These are phyloP conservation scores for Aureobasidium sp. DNA, from an alignment of 2,329 filamentous ascomycete species.

Conservation along the genomic window DNA sequence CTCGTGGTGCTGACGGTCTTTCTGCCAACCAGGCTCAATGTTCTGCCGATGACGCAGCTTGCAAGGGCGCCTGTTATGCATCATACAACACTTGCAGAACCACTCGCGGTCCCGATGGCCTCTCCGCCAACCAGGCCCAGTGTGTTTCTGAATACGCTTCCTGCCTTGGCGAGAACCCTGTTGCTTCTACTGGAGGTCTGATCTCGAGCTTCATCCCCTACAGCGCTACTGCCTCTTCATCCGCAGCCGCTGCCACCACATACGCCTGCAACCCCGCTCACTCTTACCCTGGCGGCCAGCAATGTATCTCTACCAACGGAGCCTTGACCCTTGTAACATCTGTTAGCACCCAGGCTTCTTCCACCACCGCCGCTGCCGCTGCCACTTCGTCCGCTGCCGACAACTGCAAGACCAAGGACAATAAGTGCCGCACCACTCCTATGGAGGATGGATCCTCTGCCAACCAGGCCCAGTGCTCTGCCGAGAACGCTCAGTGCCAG, in stretches of 20 bases:
- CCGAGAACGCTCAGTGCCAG: not conserved
- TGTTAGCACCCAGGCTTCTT: not conserved
- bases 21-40: slow-evolving; percentile 1
- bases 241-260: not conserved
- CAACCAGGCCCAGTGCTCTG: not conserved
- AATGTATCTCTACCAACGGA: not conserved
- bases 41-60: not conserved
- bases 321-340: not conserved
- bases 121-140: not conserved
- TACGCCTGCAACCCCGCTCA: slow-evolving; percentile 7
- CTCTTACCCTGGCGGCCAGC: not conserved
- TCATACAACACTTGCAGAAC: not conserved
- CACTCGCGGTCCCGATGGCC: not conserved
- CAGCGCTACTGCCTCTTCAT: not conserved
- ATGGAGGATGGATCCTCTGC: not conserved
- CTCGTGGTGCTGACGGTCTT: not conserved
- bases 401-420: not conserved
- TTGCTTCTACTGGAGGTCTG: not conserved
- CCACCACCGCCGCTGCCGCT: not conserved
- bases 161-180: slow-evolving; percentile 11
- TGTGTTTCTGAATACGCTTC: not conserved
- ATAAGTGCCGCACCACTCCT: not conserved
- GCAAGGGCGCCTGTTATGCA: not conserved
- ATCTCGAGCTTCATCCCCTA: not conserved
- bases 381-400: not conserved